These are phyloP conservation scores for Tillandsia leiboldiana DNA, from an alignment of 176 grass and related monocot genomes.

Conservation along the genomic window DNA sequence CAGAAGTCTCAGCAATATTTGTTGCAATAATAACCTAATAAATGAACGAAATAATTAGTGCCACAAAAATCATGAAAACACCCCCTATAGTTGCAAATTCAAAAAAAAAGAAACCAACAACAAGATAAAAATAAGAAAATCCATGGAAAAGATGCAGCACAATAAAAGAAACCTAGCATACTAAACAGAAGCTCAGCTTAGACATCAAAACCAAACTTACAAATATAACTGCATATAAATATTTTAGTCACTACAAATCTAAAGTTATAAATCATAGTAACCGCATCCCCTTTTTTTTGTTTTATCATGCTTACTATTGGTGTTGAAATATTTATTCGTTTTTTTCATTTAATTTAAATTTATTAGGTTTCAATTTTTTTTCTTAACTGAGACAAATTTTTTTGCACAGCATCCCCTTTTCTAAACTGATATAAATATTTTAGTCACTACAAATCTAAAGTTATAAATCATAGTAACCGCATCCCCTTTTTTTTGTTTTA, in stretches of 20 bases:
- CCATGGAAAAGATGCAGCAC: neutral
- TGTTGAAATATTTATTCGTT: too few species aligned
- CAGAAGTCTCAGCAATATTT: constrained; percentile 95
- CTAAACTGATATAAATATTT: neutral
- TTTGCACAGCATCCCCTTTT: too few species aligned
- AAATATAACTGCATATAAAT: neutral
- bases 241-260: too few species aligned
- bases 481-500: too few species aligned
- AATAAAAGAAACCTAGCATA: neutral
- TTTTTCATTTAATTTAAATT: too few species aligned
- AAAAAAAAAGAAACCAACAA: neutral
- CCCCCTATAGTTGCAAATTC: neutral
- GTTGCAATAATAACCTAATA: constrained; percentile 85
- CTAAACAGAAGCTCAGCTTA: neutral
- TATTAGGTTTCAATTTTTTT: too few species aligned
- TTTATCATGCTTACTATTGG: too few species aligned
- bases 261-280: too few species aligned
- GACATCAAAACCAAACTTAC: neutral
- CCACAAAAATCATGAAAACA: neutral
- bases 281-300: too few species aligned
- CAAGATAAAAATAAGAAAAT: neutral
- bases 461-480: too few species aligned
- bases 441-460: too few species aligned
- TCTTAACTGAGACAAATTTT: too few species aligned
- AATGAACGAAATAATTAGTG: neutral